A percentile compares a stretch with the other conserved stretches of the same genome.
These are phyloP conservation scores for Leishmania turanica DNA, from an alignment of 208 protist species.

Conservation along the genomic window DNA sequence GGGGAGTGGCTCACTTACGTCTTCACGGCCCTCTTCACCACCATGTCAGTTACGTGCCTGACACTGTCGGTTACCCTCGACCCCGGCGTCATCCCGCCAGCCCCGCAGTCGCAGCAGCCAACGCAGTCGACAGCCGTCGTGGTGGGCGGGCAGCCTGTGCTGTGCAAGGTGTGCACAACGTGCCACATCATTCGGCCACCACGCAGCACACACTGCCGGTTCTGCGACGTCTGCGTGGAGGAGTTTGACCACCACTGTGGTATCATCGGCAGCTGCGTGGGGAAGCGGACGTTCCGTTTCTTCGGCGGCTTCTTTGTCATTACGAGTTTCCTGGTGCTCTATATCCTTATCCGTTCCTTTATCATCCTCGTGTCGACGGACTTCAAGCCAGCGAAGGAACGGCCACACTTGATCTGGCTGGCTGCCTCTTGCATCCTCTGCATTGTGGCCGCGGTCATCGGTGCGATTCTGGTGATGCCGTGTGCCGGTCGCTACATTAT, in stretches of 20 bases:
- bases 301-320: conserved; percentile 80
- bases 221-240: conserved; percentile 85
- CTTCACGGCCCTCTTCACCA: conserved; percentile 36
- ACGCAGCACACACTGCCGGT: conserved; percentile 76
- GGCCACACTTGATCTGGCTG: conserved; percentile 23
- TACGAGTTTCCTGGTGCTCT: conserved; percentile 41
- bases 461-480: conserved; percentile 36
- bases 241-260: conserved; percentile 90
- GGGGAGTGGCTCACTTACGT: conserved; percentile 57
- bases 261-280: conserved; percentile 80
- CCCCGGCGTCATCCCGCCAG: conserved; percentile 72
- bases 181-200: conserved; percentile 82
- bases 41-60: conserved; percentile 48
- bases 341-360: conserved; percentile 48
- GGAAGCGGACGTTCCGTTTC: conserved; percentile 79
- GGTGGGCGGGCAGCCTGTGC: conserved; percentile 43
- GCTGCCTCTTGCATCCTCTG: conserved; percentile 31
- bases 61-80: conserved; percentile 62
- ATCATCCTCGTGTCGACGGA: conserved; percentile 29
- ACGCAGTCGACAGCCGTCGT: conserved; percentile 19
- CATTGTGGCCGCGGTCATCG: conserved; percentile 21
- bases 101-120: conserved; percentile 29
- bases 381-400: conserved; percentile 15
- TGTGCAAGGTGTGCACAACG: conserved; percentile 77
- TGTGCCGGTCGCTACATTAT: conserved; percentile 47